Evolutionary conservation across 1,284 basidiomycete species (phyloP), one percentile per base, ranked within the genome.

Genomic region (Cryptococcus sp.): DNA sequence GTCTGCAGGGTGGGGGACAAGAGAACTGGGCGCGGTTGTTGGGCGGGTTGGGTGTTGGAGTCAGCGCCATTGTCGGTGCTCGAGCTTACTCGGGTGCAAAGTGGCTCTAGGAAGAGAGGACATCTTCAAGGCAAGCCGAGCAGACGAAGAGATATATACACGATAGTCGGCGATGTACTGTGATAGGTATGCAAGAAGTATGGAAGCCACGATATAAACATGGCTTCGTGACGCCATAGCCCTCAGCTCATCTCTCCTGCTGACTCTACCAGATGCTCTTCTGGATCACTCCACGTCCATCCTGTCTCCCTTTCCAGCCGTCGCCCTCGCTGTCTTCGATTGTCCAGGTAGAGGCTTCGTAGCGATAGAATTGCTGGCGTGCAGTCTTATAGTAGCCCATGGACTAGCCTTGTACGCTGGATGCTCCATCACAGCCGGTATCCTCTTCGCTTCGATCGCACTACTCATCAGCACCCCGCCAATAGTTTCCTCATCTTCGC

Each of bases 341-440:
- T 25, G 16, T 12, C 26, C 42, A 4, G 34, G 22, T 3, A 25
- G 24, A 24, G 14, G 16, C 32, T 64, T 54, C 18, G 52, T 43
- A 10, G 65, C 64, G 5, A 74, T 42, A 9, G 65, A 62, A 53
- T 74, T 73, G 21, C 60, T 56, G 0, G 67, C 71, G 48, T 74
- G 71, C 37, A 69, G 58, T 16, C 72, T 56, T 47, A 74, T 74
- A 14, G 70, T 65, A 2, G 68, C 69, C 64, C 70, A 74, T 2
- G 72, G 72, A 48, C 68, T 66, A 11, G 61, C 52, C 52, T 70
- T 66, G 60, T 64, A 74, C 1, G 63, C 59, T 2, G 69, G 69
- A 52, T 72, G 69, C 21, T 58, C 52, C 53, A 72, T 57, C 26
- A 74, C 63, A 2, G 67, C 68, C 11, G 66, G 65, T 51, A 71